Base-by-base conservation (phyloP, 331 rosid species). In the Pyracantha coccinea region DNA sequence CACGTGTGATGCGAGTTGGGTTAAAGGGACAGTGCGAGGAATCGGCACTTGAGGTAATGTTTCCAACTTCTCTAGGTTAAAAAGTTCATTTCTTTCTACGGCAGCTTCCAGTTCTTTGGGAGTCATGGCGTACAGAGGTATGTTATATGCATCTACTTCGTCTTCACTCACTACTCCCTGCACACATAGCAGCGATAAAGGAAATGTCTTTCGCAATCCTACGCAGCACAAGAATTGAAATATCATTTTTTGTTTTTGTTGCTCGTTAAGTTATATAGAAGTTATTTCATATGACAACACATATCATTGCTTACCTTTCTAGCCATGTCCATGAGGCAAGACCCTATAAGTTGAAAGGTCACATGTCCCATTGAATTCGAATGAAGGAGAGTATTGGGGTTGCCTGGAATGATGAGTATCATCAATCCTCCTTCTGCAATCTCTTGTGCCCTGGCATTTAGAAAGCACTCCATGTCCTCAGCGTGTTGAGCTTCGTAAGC, bases 141-240 rank as follows among this genome's bases (percentile, higher is more conserved):
- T 5, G 29, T 71, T 71, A 60, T 52, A 78, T 9, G 72, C 71
- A 5, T 78, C 67, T 9, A 72, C 13, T 28, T 72, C 73, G 47
- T 71, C 77, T 20, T 58, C 71, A 12, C 41, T 70, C 8, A 77
- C 71, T 14, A 17, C 25, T 44, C 76, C 81, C 81, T 77, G 23
- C 14, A 66, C 29, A 66, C 21, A 29, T 10, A 14, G 14, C 1
- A 27, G 17, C 7, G 4, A 15, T 7, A 16, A 63, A 11, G 6
- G 2, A 10, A 58, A 20, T 58, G 29, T 10, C 27, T 10, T 6
- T 0, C 0, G 3, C 17, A 45, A 14, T 14, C 14, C 2, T 13
- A 45, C 0, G 52, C 7, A 45, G 15, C 5, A 2, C 17, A 13
- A 45, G 6, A 45, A 4, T 13, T 13, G 52, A 45, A 45, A 4